Evolutionary conservation across 306 rosid species (phyloP), one percentile per base, ranked within the genome.

Genomic region (Prunus davidiana): DNA sequence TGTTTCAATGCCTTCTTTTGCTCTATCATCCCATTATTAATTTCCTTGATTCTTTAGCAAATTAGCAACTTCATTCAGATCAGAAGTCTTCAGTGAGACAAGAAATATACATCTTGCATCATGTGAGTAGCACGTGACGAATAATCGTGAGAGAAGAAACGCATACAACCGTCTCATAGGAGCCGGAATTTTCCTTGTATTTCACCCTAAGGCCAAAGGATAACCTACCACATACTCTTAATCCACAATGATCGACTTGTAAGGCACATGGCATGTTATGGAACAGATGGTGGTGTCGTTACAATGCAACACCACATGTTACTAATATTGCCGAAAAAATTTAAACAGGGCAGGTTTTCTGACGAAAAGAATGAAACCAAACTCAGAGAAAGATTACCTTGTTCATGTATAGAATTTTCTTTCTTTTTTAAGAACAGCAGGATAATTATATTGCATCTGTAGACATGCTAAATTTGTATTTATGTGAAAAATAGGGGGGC

Each of bases 401-500:
- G 25, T 73, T 41, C 12, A 38, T 41, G 20, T 3, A 58, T 9
- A 57, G 7, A 32, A 32, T 32, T 32, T 32, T 32, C 7, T 38
- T 38, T 38, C 43, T 38, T 38, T 38, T 38, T 38, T 6, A 38
- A 38, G 43, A 38, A 38, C 43, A 38, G 43, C 1, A 18, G 28
- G 62, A 56, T 1, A 4, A 56, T 56, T 12, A 69, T 2, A 15
- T 47, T 78, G 58, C 32, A 50, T 8, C 61, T 24, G 49, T 20
- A 20, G 43, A 69, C 34, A 49, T 4, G 57, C 50, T 67, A 15
- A 22, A 15, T 30, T 20, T 57, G 56, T 67, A 64, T 30, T 30
- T 16, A 24, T n/a, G 64, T 67, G 47, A 67, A 58, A 74, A 67
- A 73, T 45, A 14, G 47, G 82, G 27, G 63, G 62, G 32, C 8